Conservation (phyloP, 331 rosid species). For the Phaseolus coccineus region DNA sequence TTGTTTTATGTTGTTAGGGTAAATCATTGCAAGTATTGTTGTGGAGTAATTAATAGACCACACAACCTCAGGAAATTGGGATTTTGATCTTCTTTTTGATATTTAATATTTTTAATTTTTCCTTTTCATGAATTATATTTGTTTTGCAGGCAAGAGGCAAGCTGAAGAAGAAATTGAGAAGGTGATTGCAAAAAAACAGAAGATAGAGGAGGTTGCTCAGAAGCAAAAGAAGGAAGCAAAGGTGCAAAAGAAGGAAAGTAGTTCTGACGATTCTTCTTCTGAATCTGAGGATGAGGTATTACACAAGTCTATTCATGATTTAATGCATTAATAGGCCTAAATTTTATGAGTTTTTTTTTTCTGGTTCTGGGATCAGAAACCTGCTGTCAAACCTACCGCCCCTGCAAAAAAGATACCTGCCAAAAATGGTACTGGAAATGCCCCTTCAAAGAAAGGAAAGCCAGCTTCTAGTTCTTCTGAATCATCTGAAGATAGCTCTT, state of each 20-base stretch:
- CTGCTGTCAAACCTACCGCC: conserved; percentile 39
- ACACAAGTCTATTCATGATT: not conserved
- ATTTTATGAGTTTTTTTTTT: not conserved
- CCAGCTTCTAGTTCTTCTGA: conserved; percentile 47
- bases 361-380: conserved; percentile 38
- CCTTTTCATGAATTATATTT: not conserved
- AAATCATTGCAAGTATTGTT: not conserved
- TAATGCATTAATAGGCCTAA: not conserved
- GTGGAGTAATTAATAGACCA: not conserved
- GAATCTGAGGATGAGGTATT: conserved; percentile 60
- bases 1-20: too few species aligned
- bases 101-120: not conserved
- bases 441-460: conserved; percentile 32
- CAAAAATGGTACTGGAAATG: conserved; percentile 39
- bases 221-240: conserved; percentile 62
- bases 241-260: conserved; percentile 58
- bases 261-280: conserved; percentile 57
- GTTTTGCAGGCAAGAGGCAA: conserved; percentile 64
- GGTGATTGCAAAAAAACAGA: conserved; percentile 74
- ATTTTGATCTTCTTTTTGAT: not conserved
- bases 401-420: conserved; percentile 40
- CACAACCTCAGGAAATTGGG: not conserved
- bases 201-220: conserved; percentile 55
- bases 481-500: conserved; percentile 53
- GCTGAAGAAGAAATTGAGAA: conserved; percentile 65